Base-by-base conservation (phyloP, 164 flowering plant genomes). In the Magnolia sinica region DNA sequence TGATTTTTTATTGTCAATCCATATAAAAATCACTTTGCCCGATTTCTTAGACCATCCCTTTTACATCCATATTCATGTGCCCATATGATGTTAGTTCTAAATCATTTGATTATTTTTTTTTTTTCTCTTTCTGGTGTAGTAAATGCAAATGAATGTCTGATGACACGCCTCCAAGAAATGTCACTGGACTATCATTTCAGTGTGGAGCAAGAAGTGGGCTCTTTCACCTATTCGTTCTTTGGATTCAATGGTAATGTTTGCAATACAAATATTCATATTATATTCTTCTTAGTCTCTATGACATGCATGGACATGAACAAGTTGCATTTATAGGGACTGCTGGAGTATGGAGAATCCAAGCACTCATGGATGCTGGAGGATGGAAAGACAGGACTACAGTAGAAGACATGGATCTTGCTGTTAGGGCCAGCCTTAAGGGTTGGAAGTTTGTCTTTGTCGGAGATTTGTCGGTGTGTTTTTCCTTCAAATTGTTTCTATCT, bases 391-490 rank as follows among this genome's bases (percentile, higher is more conserved):
- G 91, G 24, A 92, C 94, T 55, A 90, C 95, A 0, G 91, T 91
- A 18, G 95, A 91, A 77, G 93, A 91, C 82, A 91, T 91, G 93
- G 91, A 91, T 77, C 85, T 90, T 74, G 94, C 96, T 10, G 92
- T 91, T 18, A 78, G 94, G 31, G 94, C 96, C 22, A 87, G 90
- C 71, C 93, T 90, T 22, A 88, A 77, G 79, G 93, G 94, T 8
- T 91, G 94, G 92, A 88, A 92, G 70, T 92, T 92, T 65, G 70
- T 92, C 45, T 89, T 78, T 68, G 80, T 90, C 3, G 92, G 93
- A 0, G 88, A 88, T 70, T 55, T 91, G 51, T 50, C 52, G 11
- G 91, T 91, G 67, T 82, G 84, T 76, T 45, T 24, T 8, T 49
- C 18, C 64, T 27, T 67, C 31, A 50, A 50, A 64, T 64, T 27